Evolutionary conservation across 495 filamentous ascomycete genomes (phyloP).

Genomic region (Daldinia bambusicola): DNA sequence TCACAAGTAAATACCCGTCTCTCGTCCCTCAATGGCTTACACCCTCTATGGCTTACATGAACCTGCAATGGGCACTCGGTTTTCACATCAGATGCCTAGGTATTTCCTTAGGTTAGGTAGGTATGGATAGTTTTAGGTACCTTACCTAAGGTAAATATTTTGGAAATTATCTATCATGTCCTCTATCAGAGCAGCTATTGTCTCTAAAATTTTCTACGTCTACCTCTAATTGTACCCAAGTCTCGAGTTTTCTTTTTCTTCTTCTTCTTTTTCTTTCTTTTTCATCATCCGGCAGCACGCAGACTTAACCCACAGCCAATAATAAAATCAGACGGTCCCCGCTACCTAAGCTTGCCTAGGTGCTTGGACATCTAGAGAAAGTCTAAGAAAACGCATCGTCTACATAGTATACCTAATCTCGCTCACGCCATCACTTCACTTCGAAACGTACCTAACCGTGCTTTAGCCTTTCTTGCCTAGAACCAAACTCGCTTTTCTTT

Average conservation of each 20-base stretch:
- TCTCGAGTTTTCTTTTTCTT: not conserved
- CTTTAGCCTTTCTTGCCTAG: not conserved
- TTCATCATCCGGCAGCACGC: not conserved
- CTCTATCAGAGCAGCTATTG: not conserved
- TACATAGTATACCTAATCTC: no score
- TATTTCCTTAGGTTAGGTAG: no score
- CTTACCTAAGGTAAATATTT: not conserved
- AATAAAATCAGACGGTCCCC: not conserved
- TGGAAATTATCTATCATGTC: not conserved
- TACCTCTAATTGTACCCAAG: not conserved
- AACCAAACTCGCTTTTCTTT: slow-evolving; percentile 7
- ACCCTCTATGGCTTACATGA: not conserved
- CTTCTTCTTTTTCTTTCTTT: not conserved
- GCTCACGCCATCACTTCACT: slow-evolving; percentile 5
- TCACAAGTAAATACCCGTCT: slow-evolving; percentile 5
- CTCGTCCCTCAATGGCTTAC: no score
- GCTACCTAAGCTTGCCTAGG: no score
- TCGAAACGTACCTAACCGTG: slow-evolving; percentile 9
- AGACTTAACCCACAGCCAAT: not conserved
- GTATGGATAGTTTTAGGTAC: not conserved
- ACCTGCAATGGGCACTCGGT: not conserved
- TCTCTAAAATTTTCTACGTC: slow-evolving; percentile 2
- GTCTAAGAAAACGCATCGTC: not conserved
- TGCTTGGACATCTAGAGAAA: not conserved
- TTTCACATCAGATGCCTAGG: no score